Evolutionary conservation across 768 basidiomycete species (phyloP), one percentile per base, ranked within the genome.

Genomic region (Xanthoconium stramineum): DNA sequence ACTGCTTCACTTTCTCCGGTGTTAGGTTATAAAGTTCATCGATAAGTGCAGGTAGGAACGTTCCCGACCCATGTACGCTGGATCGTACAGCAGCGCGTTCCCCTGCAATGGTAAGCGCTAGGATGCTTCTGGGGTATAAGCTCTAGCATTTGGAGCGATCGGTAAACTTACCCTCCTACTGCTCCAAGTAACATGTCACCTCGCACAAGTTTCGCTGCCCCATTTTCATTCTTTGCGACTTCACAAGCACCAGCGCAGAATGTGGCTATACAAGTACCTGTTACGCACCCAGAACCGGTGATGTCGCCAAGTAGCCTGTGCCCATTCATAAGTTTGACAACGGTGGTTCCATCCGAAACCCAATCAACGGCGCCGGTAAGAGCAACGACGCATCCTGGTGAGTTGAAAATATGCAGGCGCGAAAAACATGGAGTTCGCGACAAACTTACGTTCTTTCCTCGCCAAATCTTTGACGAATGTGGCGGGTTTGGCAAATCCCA

Each of bases 201-300:
- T 44, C 75, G 75, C n/a, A 86, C 86, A 6, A 93, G 73, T 46
- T 68, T 73, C 3, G 76, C 80, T 15, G 73, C 71, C 6, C 37
- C 61, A 36, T 58, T 61, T 56, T 58, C 62, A 51, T 47, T 67
- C 53, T 61, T 67, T 42, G 19, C 73, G 67, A n/a, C 71, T 71
- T 33, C 70, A 68, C 32, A 80, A 65, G 85, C 83, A 3, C 83
- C 86, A 5, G 87, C 92, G 67, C 89, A 91, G 72, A 86, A 94
- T 15, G 87, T 82, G 1, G 92, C 89, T 47, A 96, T 80, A 32
- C 81, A 77, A 11, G 89, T 88, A 29, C 89, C 89, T 24, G 84
- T 75, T 69, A 95, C 84, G 65, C 94, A 98, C 5, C 94, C 94
- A 28, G 90, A 90, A 1, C 94, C 95, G 0, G 95, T 97, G 53